Percentiles rank a stretch among this genome's conserved stretches.
phyloP scores from a whole-genome alignment of 108 stramenopile species.

The Fragilaria radians region DNA sequence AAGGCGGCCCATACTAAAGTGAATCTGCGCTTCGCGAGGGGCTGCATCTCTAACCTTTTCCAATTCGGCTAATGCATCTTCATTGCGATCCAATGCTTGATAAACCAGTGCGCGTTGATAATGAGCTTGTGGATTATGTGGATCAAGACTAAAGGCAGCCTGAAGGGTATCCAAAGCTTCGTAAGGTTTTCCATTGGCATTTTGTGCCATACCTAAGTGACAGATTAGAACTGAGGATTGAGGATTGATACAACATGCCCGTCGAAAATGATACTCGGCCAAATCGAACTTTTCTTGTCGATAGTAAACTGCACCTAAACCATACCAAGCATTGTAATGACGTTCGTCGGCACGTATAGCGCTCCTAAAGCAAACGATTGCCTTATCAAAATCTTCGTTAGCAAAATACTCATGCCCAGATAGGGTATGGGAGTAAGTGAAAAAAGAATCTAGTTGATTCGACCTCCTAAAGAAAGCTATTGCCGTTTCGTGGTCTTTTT shows the following conservation, averaged over 20 bases:
- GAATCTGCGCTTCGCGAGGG: slow-evolving; percentile 89
- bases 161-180: slow-evolving; percentile 88
- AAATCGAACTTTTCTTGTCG: slow-evolving; percentile 95
- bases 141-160: slow-evolving; percentile 77
- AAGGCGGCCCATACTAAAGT: slow-evolving; percentile 95
- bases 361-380: slow-evolving; percentile 83
- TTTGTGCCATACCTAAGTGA: slow-evolving; percentile 92
- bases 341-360: slow-evolving; percentile 84
- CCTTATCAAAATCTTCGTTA: slow-evolving; percentile 96
- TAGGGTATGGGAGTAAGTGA: slow-evolving; percentile 93
- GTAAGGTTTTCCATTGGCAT: slow-evolving; percentile 80
- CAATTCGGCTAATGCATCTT: slow-evolving; percentile 84
- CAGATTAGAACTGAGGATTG: slow-evolving; percentile 86
- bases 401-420: slow-evolving; percentile 96
- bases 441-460: slow-evolving; percentile 81
- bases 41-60: slow-evolving; percentile 87
- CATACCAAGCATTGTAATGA: slow-evolving; percentile 94
- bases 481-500: slow-evolving; percentile 96
- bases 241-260: slow-evolving; percentile 84
- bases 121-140: slow-evolving; percentile 91
- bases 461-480: slow-evolving; percentile 90
- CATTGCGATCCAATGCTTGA: slow-evolving; percentile 76
- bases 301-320: slow-evolving; percentile 94
- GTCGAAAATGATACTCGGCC: slow-evolving; percentile 93
- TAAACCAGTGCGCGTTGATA: slow-evolving; percentile 94